A percentile compares a stretch with the other conserved stretches of the same genome.
Conservation (phyloP, 2,329 filamentous ascomycete genomes). For the Aureobasidium melanogenum region DNA sequence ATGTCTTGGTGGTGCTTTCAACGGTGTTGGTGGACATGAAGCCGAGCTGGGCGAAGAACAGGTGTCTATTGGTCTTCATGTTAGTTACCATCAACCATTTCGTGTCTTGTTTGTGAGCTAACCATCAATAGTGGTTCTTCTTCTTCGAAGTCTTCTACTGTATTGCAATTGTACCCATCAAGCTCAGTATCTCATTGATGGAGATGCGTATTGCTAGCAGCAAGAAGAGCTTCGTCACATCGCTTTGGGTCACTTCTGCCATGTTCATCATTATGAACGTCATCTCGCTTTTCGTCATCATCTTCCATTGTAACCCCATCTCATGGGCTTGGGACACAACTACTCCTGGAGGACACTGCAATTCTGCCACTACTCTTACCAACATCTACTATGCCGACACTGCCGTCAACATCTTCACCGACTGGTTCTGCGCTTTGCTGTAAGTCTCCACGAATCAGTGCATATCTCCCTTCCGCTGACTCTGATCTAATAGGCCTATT, state of each 20-base stretch:
- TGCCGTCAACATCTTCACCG: slow-evolving; percentile 29
- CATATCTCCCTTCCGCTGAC: not conserved
- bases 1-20: slow-evolving; percentile 23
- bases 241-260: slow-evolving; percentile 23
- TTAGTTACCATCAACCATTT: slow-evolving; percentile 9
- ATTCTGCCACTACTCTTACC: slow-evolving; percentile 20
- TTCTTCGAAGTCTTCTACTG: slow-evolving; percentile 31
- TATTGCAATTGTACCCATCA: slow-evolving; percentile 28
- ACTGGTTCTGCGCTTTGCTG: slow-evolving; percentile 29
- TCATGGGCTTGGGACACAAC: slow-evolving; percentile 22
- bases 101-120: not conserved
- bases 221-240: slow-evolving; percentile 21
- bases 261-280: slow-evolving; percentile 25
- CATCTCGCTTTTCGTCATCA: slow-evolving; percentile 28
- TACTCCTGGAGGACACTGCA: slow-evolving; percentile 22
- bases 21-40: slow-evolving; percentile 26
- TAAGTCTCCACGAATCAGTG: slow-evolving; percentile 9
- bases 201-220: slow-evolving; percentile 27
- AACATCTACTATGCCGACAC: slow-evolving; percentile 29
- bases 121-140: slow-evolving; percentile 27
- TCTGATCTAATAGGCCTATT: slow-evolving; percentile 23
- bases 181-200: slow-evolving; percentile 30
- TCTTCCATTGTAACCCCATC: slow-evolving; percentile 28
- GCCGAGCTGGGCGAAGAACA: slow-evolving; percentile 16
- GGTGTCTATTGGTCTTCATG: slow-evolving; percentile 18